phyloP scores from a whole-genome alignment of 2,329 filamentous ascomycete genomes.

The Calonectria naviculata region DNA sequence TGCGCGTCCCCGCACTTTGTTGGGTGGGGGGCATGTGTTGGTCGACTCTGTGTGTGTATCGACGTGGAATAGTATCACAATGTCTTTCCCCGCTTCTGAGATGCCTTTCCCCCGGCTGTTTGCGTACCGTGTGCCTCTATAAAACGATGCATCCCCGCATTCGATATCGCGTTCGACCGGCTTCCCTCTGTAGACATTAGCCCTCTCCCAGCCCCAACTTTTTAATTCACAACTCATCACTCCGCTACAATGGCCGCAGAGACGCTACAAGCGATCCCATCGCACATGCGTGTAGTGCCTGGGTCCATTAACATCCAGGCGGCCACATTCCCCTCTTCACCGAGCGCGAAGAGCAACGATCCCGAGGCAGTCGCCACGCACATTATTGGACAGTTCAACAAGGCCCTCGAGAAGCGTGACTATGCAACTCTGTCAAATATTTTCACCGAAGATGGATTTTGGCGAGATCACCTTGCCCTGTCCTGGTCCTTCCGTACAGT shows the following conservation, averaged over 20 bases:
- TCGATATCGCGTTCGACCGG: background rate
- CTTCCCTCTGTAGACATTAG: background rate
- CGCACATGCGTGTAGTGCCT: conserved; percentile 18
- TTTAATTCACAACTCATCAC: background rate
- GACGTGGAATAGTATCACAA: background rate
- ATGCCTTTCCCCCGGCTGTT: background rate
- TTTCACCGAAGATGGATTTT: conserved; percentile 58
- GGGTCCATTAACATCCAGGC: conserved; percentile 19
- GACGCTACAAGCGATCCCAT: background rate
- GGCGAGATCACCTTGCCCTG: conserved; percentile 68
- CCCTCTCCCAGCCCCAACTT: background rate
- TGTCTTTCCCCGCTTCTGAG: conserved; percentile 15
- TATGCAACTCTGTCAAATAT: conserved; percentile 41
- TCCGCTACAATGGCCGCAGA: background rate
- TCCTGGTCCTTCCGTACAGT: conserved; percentile 67
- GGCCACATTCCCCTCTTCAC: background rate
- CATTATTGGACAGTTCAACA: conserved; percentile 52
- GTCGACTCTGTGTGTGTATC: background rate
- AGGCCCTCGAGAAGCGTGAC: conserved; percentile 49
- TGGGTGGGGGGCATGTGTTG: background rate
- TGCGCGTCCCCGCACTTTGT: conserved; percentile 15
- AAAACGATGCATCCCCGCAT: background rate
- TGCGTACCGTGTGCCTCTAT: conserved; percentile 6
- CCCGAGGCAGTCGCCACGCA: background rate
- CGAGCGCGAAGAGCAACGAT: background rate